phyloP scores from a whole-genome alignment of 139 green algal genomes.

The Tetradesmus lagerheimii region DNA sequence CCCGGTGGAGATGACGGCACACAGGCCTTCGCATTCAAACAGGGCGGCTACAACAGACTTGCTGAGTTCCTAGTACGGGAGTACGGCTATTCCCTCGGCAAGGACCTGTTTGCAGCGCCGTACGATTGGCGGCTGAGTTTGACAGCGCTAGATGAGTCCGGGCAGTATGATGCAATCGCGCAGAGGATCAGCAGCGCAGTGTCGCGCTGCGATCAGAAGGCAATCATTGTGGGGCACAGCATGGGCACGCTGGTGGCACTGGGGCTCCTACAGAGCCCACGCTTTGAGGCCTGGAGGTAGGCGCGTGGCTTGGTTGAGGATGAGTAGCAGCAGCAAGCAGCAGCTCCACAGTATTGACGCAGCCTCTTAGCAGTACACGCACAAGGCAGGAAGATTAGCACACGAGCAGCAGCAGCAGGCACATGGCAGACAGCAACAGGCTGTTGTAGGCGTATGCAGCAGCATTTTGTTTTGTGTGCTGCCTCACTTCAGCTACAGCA shows the following conservation, averaged over 20 bases:
- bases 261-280: conserved; percentile 27
- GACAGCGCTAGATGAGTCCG: neutral
- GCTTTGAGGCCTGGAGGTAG: conserved; percentile 14
- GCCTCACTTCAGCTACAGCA: too few relatives aligned
- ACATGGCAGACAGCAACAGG: too few relatives aligned
- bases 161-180: conserved; percentile 26
- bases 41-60: conserved; percentile 14
- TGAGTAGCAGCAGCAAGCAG: neutral
- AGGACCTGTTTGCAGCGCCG: conserved; percentile 34
- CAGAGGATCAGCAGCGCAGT: neutral
- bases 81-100: conserved; percentile 11
- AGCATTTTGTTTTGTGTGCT: too few relatives aligned
- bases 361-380: too few relatives aligned
- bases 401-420: too few relatives aligned
- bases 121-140: conserved; percentile 38
- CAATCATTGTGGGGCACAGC: conserved; percentile 19
- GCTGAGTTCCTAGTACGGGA: conserved; percentile 7
- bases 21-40: conserved; percentile 17
- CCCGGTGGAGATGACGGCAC: conserved; percentile 21
- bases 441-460: too few relatives aligned
- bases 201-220: neutral
- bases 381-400: neutral
- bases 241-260: conserved; percentile 33
- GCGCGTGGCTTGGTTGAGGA: neutral
- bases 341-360: neutral